Conservation (phyloP, 768 basidiomycete species). For the Tylopilus intermedius region DNA sequence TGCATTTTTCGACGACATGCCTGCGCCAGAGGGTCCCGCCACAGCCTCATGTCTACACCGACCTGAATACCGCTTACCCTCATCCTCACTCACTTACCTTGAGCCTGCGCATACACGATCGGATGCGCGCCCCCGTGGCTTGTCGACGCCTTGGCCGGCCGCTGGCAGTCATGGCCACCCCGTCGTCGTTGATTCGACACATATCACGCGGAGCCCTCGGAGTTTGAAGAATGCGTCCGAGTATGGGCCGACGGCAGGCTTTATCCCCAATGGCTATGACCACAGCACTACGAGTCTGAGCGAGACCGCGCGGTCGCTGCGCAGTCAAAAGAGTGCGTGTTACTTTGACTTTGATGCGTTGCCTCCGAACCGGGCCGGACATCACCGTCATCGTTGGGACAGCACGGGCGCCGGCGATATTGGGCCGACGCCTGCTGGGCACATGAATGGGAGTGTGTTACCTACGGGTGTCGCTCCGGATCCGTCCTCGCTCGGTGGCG, state of each 20-base stretch:
- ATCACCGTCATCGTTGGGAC: not conserved
- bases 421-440: no score
- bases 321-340: constrained; percentile 14
- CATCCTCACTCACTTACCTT: constrained; percentile 16
- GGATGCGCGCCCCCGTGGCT: not conserved
- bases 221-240: not conserved
- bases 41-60: constrained; percentile 35
- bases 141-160: not conserved
- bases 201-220: constrained; percentile 1
- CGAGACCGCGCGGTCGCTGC: constrained; percentile 9
- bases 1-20: constrained; percentile 41
- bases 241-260: constrained; percentile 29
- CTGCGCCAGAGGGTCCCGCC: constrained; percentile 42
- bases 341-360: constrained; percentile 29
- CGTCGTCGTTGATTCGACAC: not conserved
- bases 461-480: not conserved
- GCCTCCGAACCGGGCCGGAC: constrained; percentile 5
- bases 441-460: no score
- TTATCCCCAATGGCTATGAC: constrained; percentile 20
- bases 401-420: not conserved
- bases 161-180: not conserved
- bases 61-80: constrained; percentile 24
- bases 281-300: constrained; percentile 7
- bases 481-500: not conserved
- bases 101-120: constrained; percentile 16